These are phyloP conservation scores for Aspergillus cavernicola DNA, from an alignment of 495 filamentous ascomycete genomes.

Conservation along the genomic window DNA sequence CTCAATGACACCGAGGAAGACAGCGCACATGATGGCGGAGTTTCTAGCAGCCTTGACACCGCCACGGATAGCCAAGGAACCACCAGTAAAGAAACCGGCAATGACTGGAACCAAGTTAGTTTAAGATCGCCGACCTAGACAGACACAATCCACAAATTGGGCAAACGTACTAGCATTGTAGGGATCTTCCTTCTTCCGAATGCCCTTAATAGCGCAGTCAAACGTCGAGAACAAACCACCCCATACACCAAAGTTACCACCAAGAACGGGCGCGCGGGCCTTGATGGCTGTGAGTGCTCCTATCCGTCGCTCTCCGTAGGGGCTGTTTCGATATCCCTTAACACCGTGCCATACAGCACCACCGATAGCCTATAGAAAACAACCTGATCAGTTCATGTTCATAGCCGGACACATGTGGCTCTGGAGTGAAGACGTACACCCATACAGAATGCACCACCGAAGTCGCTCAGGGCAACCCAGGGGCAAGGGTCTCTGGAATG, in stretches of 20 bases:
- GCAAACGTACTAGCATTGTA: conserved; percentile 79
- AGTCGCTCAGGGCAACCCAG: conserved; percentile 94
- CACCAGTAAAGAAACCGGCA: conserved; percentile 96
- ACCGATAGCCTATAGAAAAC: conserved; percentile 56
- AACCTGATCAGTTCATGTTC: conserved; percentile 10
- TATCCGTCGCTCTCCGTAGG: conserved; percentile 90
- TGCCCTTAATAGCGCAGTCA: conserved; percentile 95
- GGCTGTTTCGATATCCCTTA: conserved; percentile 88
- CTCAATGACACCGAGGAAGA: conserved; percentile 92
- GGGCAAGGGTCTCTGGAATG: conserved; percentile 94
- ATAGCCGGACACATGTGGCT: background rate
- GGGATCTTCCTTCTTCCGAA: conserved; percentile 94
- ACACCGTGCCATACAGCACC: conserved; percentile 97
- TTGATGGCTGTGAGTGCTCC: conserved; percentile 97
- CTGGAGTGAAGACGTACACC: conserved; percentile 62
- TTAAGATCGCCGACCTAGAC: background rate
- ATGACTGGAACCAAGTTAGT: conserved; percentile 49
- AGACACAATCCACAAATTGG: background rate
- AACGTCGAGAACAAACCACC: conserved; percentile 91
- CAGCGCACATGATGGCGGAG: conserved; percentile 91
- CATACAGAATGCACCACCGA: conserved; percentile 97
- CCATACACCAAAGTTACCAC: conserved; percentile 98
- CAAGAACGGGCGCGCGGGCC: conserved; percentile 89
- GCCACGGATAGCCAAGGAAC: conserved; percentile 83
- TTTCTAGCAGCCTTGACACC: conserved; percentile 86